phyloP scores from a whole-genome alignment of 441 rosid genomes.

The Pelargonium australe region DNA sequence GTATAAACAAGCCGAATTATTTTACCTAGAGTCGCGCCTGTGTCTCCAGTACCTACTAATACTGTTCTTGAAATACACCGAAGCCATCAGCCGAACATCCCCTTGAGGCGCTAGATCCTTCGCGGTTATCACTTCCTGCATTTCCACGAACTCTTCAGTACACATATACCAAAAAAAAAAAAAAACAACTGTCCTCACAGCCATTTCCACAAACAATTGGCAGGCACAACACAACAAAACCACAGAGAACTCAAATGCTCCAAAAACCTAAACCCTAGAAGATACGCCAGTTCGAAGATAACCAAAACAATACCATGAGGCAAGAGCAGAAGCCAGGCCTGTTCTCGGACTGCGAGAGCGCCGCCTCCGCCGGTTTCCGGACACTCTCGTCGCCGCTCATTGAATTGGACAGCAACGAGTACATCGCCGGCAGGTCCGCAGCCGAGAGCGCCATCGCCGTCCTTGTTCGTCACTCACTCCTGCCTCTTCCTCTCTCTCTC shows the following conservation, averaged over 20 bases:
- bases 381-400: constrained; percentile 79
- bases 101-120: constrained; percentile 86
- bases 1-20: background rate
- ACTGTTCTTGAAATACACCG: constrained; percentile 90
- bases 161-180: constrained; percentile 4
- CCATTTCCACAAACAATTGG: constrained; percentile 11
- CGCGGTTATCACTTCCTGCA: constrained; percentile 88
- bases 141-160: constrained; percentile 16
- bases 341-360: constrained; percentile 81
- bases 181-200: background rate
- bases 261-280: constrained; percentile 28
- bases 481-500: background rate
- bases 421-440: constrained; percentile 82
- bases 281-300: constrained; percentile 7
- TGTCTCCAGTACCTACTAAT: constrained; percentile 84
- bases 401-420: constrained; percentile 71
- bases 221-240: constrained; percentile 2
- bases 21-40: constrained; percentile 75
- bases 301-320: constrained; percentile 51
- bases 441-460: constrained; percentile 75
- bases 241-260: background rate
- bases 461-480: constrained; percentile 1
- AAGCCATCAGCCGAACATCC: constrained; percentile 82
- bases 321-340: constrained; percentile 95
- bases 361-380: constrained; percentile 83